Percentiles rank a stretch among this genome's conserved stretches.
Conservation (phyloP, 163 green algal species). For the Volvox carteri region DNA sequence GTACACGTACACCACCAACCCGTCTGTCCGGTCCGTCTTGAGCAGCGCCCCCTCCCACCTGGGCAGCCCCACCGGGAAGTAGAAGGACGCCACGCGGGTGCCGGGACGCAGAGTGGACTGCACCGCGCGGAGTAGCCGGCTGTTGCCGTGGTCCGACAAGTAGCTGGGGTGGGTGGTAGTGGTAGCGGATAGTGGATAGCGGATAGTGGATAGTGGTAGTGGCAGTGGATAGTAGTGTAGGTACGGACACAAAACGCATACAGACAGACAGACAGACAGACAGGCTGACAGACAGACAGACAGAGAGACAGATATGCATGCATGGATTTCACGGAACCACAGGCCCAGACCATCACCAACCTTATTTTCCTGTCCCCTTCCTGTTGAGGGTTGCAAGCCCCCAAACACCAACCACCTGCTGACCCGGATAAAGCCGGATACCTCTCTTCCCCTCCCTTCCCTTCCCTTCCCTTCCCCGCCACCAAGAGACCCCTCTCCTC, state of each 20-base stretch:
- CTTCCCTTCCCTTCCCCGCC: not conserved
- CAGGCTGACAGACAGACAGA: too few relatives aligned
- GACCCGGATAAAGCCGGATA: too few relatives aligned
- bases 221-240: not conserved
- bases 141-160: conserved; percentile 58
- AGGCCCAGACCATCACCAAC: too few relatives aligned
- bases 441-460: not conserved
- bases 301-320: too few relatives aligned
- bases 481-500: too few relatives aligned
- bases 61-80: conserved; percentile 52
- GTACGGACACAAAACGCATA: too few relatives aligned
- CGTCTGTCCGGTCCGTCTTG: conserved; percentile 3
- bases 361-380: too few relatives aligned
- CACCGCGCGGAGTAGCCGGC: conserved; percentile 39
- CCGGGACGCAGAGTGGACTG: conserved; percentile 28
- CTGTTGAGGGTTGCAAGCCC: too few relatives aligned
- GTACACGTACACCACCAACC: conserved; percentile 41
- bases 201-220: not conserved
- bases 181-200: not conserved
- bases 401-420: too few relatives aligned
- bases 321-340: too few relatives aligned
- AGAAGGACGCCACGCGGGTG: conserved; percentile 59
- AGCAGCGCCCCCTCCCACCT: conserved; percentile 49
- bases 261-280: too few relatives aligned
- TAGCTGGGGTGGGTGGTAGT: conserved; percentile 51